phyloP scores from a whole-genome alignment of 768 basidiomycete species.

The Russula sp. region DNA sequence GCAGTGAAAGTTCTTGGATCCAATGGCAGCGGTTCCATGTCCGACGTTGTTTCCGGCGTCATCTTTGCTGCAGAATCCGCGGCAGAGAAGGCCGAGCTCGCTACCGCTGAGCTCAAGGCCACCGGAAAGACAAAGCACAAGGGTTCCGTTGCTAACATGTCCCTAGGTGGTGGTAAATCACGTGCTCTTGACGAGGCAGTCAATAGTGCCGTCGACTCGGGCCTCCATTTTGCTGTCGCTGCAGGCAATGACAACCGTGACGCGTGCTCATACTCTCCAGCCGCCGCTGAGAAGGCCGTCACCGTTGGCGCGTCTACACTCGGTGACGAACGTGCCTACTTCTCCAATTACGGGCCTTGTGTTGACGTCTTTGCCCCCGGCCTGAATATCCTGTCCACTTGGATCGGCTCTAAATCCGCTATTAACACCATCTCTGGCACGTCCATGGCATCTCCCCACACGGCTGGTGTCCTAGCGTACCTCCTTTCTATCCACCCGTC shows the following conservation, averaged over 20 bases:
- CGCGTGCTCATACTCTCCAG: slow-evolving; percentile 92
- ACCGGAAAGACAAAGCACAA: slow-evolving; percentile 83
- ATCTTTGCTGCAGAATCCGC: slow-evolving; percentile 63
- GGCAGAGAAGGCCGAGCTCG: slow-evolving; percentile 48
- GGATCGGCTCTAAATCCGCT: slow-evolving; percentile 51
- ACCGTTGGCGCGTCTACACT: slow-evolving; percentile 92
- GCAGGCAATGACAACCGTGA: slow-evolving; percentile 87
- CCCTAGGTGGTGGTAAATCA: slow-evolving; percentile 93
- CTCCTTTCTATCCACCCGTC: slow-evolving; percentile 80
- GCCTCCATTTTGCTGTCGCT: slow-evolving; percentile 95
- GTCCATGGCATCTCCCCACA: slow-evolving; percentile 91
- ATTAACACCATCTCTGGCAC: slow-evolving; percentile 77
- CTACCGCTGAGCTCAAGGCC: slow-evolving; percentile 55
- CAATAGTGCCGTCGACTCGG: slow-evolving; percentile 72
- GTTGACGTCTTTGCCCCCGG: slow-evolving; percentile 92
- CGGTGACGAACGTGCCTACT: slow-evolving; percentile 76
- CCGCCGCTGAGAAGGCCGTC: slow-evolving; percentile 79
- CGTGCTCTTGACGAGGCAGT: slow-evolving; percentile 78
- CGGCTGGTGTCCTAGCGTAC: slow-evolving; percentile 83
- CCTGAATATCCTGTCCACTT: slow-evolving; percentile 85
- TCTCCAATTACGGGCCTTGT: slow-evolving; percentile 88
- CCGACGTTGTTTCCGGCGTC: slow-evolving; percentile 88
- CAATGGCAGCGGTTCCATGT: slow-evolving; percentile 92
- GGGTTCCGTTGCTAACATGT: slow-evolving; percentile 97
- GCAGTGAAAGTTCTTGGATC: slow-evolving; percentile 95